Percentiles rank a stretch among this genome's conserved stretches.
These are phyloP conservation scores for Oryza rufipogon DNA, from an alignment of 176 grass and related monocot species.

Conservation along the genomic window DNA sequence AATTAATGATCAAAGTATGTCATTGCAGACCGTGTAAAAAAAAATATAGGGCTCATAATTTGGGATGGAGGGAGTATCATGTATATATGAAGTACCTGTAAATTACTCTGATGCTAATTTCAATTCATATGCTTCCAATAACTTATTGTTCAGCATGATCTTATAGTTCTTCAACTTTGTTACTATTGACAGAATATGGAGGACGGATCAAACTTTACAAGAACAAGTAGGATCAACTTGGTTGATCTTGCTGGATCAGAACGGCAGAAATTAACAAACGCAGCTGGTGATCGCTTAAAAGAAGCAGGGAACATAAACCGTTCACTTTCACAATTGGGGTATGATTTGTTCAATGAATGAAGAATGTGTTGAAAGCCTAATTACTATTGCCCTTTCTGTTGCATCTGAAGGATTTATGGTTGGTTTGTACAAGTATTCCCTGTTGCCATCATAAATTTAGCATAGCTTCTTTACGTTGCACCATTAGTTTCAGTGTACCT, in stretches of 20 bases:
- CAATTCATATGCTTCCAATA: not conserved
- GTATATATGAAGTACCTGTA: not conserved
- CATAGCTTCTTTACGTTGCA: too few species aligned
- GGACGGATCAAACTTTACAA: conserved; percentile 53
- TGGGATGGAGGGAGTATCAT: not conserved
- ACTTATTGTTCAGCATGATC: not conserved
- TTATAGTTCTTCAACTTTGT: not conserved
- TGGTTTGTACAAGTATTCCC: not conserved
- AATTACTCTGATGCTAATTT: not conserved
- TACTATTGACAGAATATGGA: conserved; percentile 43
- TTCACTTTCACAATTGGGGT: conserved; percentile 74
- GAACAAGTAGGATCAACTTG: conserved; percentile 73
- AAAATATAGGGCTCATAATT: too few species aligned
- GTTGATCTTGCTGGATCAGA: conserved; percentile 78
- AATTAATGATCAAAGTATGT: too few species aligned
- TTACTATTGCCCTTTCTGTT: not conserved
- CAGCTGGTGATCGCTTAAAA: conserved; percentile 65
- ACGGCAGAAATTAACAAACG: conserved; percentile 63
- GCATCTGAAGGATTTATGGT: not conserved
- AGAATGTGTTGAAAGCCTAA: conserved; percentile 1
- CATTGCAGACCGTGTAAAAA: too few species aligned
- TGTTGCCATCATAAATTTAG: too few species aligned
- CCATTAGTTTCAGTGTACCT: too few species aligned
- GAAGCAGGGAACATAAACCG: conserved; percentile 78
- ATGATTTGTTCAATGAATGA: conserved; percentile 19